Evolutionary conservation across 306 rosid species (phyloP).

Genomic region (Geum urbanum): DNA sequence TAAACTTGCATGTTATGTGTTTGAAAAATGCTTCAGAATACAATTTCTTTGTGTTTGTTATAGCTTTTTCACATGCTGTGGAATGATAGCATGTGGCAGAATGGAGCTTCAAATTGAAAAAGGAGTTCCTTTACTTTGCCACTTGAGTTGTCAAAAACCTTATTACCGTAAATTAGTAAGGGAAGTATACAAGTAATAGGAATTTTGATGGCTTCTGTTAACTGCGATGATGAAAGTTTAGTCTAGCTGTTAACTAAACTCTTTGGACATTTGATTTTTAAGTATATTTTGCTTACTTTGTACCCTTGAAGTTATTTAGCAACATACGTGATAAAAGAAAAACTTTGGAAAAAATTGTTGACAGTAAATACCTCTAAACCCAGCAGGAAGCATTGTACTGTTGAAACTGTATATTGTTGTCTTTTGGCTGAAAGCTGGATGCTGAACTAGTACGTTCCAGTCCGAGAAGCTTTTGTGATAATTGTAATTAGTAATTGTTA

Average conservation of each 20-base stretch:
- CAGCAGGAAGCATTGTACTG: conserved; percentile 49
- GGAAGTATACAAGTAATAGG: neutral
- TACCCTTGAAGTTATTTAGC: neutral
- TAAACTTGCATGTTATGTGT: neutral
- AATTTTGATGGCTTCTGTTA: neutral
- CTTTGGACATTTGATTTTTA: neutral
- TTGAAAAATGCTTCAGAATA: neutral
- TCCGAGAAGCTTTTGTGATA: conserved; percentile 50
- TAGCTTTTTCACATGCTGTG: neutral
- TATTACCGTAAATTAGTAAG: neutral
- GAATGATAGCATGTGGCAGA: neutral
- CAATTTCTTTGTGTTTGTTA: neutral
- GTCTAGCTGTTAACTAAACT: too few relatives aligned
- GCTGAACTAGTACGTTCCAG: conserved; percentile 74
- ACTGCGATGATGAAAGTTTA: neutral
- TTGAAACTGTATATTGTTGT: conserved; percentile 59
- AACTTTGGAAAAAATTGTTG: neutral
- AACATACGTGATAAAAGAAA: neutral
- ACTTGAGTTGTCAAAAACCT: neutral
- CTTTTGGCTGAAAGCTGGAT: conserved; percentile 53
- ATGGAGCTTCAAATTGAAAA: neutral
- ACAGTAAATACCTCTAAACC: conserved; percentile 45
- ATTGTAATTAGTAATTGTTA: conserved; percentile 68
- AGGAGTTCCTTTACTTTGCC: neutral
- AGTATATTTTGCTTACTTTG: neutral